Conservation (phyloP, 805 yeast species). For the Saturnispora gosingensis region DNA sequence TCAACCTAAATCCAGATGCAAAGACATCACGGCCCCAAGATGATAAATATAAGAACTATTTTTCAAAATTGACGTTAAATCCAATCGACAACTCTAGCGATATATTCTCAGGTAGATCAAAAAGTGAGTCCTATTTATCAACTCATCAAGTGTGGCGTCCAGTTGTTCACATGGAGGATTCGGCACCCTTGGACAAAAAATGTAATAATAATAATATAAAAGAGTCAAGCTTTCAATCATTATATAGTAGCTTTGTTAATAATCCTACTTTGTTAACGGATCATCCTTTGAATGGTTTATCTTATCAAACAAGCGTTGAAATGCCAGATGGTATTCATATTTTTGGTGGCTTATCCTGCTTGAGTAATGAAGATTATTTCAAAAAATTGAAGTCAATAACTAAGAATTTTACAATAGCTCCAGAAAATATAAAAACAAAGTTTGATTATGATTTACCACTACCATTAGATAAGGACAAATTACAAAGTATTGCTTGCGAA, state of each 20-base stretch:
- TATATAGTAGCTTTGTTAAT: constrained; percentile 19
- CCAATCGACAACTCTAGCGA: background rate
- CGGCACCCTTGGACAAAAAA: background rate
- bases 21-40: background rate
- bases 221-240: constrained; percentile 8
- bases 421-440: constrained; percentile 23
- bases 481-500: constrained; percentile 34
- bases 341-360: constrained; percentile 36
- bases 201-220: background rate
- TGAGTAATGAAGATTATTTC: constrained; percentile 19
- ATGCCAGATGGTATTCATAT: constrained; percentile 30
- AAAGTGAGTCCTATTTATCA: background rate
- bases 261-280: constrained; percentile 32
- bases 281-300: constrained; percentile 32
- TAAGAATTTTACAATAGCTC: constrained; percentile 25
- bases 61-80: constrained; percentile 10
- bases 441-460: constrained; percentile 34
- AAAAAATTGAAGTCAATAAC: constrained; percentile 20
- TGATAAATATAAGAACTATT: constrained; percentile 19
- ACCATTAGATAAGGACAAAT: constrained; percentile 34
- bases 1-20: background rate
- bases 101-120: background rate
- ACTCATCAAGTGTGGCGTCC: constrained; percentile 12
- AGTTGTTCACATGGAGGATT: background rate
- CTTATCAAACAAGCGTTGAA: constrained; percentile 36